Base-by-base conservation (phyloP, 768 basidiomycete species). In the Suillus subluteus region DNA sequence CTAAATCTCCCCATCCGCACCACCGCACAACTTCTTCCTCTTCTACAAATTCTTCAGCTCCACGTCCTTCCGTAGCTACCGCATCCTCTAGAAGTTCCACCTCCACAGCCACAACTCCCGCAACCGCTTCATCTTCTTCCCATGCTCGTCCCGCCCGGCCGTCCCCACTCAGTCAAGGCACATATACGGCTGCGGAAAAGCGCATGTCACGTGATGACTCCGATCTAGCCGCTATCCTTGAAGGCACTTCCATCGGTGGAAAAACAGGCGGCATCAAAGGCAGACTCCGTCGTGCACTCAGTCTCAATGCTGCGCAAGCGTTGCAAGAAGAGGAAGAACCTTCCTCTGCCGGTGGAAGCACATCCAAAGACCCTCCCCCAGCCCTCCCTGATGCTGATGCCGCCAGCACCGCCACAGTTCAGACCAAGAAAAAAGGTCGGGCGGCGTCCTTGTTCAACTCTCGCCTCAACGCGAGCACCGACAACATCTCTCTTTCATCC, bases 401-500 rank as follows among this genome's bases (percentile, higher is more conserved):
- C 23, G 62, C 69, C 30, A 73, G 72, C 48, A 74, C 76, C 58
- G 76, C 82, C 55, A 85, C 85, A 2, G 80, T 81, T 1, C 84
- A 82, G 52, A 80, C 82, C 37, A 92, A 92, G 84, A 93, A 91
- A 79, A 87, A 87, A 75, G 85, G 87, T 52, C 88, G 90, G 21
- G 89, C 88, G 0, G 87, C 89, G 52, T 84, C 88, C 26, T 75
- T 98, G 69, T 96, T 99, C 84, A 98, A 95, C 77, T 87, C 92
- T 69, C 89, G 91, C 69, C 79, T 93, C 72, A 97, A 98, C 75
- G 87, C 89, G 52, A 92, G 90, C 64, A 96, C 94, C 52, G 96
- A 97, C 78, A 98, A 97, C 78, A 97, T 99, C 70, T 98, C 96
- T 35, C 86, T 99, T 46, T 92, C 91, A 23, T 96, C 94, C 9